Base-by-base conservation (phyloP, 2,329 filamentous ascomycete genomes). In the Ophiobolus disseminans region DNA sequence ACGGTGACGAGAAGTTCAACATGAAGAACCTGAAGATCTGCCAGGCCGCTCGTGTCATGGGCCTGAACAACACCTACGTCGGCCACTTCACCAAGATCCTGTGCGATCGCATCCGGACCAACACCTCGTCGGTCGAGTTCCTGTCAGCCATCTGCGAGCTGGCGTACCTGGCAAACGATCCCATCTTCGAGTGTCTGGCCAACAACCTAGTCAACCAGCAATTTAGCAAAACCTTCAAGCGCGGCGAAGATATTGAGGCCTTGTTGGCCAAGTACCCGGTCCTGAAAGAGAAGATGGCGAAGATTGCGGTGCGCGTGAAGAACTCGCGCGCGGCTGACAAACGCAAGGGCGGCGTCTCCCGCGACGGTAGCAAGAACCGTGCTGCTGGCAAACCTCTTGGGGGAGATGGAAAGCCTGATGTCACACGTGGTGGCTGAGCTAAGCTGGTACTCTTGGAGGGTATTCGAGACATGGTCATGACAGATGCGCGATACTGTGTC, bases 11-110 rank as follows among this genome's bases (percentile, higher is more conserved):
- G 3, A 48, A 52, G 9, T 30, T 45, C 17, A 60, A 69, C 17
- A 32, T 45, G 9, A 53, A 60, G 40, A 67, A 70, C 21, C 26
- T 69, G 2, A 40, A 54, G 4, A 57, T 69, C 40, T 60, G 63
- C 22, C 62, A 51, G 10, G 62, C 62, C 3, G 51, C 64, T 2
- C 59, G 63, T 5, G 55, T 60, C 1, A 41, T 69, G 1, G 66
- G 65, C 5, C 37, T 69, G 2, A 60, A 65, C 38, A 63, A 60
- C 43, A 62, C 55, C n/a, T 70, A 70, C 21, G 50, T 70, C 1
- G 60, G 57, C 0, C 68, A 70, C 43, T 69, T 70, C 40, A 70
- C 68, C 1, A 60, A 57, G 35, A 41, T 58, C 2, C 57, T 64
- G 40, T 70, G 68, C 32, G 60, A 70, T 16, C 53, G 56, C 0